Evolutionary conservation across 768 basidiomycete genomes (phyloP).

Genomic region (Tylopilus intermedius): DNA sequence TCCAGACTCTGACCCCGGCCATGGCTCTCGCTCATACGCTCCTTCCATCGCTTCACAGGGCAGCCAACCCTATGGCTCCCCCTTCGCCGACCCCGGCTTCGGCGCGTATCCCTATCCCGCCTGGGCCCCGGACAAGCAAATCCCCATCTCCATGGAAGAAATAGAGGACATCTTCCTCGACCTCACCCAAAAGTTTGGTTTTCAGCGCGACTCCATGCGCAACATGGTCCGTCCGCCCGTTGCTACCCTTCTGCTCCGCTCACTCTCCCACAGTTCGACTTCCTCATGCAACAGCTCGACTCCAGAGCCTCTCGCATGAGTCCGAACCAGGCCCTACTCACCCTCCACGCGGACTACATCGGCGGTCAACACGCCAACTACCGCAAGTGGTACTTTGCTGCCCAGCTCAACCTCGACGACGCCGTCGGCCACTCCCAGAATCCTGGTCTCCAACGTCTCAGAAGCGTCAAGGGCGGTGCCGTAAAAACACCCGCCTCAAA

Average conservation of each 20-base stretch:
- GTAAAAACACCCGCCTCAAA: slow-evolving; percentile 57
- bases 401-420: slow-evolving; percentile 98
- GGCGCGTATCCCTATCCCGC: slow-evolving; percentile 82
- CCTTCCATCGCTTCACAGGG: slow-evolving; percentile 59
- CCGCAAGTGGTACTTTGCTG: slow-evolving; percentile 99
- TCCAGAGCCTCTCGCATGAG: slow-evolving; percentile 98
- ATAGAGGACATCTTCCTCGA: slow-evolving; percentile 99
- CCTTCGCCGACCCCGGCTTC: slow-evolving; percentile 52
- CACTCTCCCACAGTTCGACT: slow-evolving; percentile 69
- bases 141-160: slow-evolving; percentile 95
- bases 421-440: slow-evolving; percentile 95
- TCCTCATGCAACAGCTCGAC: slow-evolving; percentile 96
- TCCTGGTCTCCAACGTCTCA: slow-evolving; percentile 84
- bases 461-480: slow-evolving; percentile 64
- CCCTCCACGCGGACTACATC: slow-evolving; percentile 97
- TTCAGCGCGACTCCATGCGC: slow-evolving; percentile 92
- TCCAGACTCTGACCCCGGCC: slow-evolving; percentile 30
- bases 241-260: not conserved
- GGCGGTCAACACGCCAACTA: slow-evolving; percentile 99
- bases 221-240: slow-evolving; percentile 64
- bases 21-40: slow-evolving; percentile 42
- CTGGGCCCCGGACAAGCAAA: slow-evolving; percentile 88
- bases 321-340: slow-evolving; percentile 91
- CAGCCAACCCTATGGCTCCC: slow-evolving; percentile 53
- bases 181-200: slow-evolving; percentile 97